Conservation (phyloP, 257 asterid species). For the Plantago ovata region DNA sequence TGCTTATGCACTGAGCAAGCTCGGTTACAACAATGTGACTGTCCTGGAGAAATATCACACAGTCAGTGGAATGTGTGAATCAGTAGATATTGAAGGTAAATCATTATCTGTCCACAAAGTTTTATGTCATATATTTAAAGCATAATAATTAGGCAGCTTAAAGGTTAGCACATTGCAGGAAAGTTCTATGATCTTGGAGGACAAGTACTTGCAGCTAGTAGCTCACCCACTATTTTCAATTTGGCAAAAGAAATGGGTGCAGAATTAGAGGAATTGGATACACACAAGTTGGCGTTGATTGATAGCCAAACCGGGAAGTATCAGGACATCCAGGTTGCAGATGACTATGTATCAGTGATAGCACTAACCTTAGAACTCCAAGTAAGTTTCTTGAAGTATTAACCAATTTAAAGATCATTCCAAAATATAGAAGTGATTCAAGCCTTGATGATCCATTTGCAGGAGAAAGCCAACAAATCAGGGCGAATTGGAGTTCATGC, state of each 20-base stretch:
- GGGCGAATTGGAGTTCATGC: conserved; percentile 71
- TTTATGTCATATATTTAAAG: neutral
- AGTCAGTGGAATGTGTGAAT: conserved; percentile 89
- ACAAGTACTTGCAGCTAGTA: conserved; percentile 82
- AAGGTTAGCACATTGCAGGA: conserved; percentile 36
- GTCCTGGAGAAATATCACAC: conserved; percentile 73
- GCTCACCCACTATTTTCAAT: conserved; percentile 74
- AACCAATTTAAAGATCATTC: neutral
- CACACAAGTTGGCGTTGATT: conserved; percentile 67
- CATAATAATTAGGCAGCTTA: neutral
- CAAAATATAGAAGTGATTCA: neutral
- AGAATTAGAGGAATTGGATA: conserved; percentile 66
- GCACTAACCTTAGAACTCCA: conserved; percentile 72
- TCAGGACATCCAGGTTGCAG: conserved; percentile 65
- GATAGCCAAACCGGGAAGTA: conserved; percentile 65
- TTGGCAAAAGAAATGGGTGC: conserved; percentile 65
- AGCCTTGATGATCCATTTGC: conserved; percentile 6
- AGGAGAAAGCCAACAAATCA: conserved; percentile 72
- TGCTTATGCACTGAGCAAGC: conserved; percentile 62
- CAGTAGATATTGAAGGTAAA: conserved; percentile 69
- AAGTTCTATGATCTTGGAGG: conserved; percentile 82
- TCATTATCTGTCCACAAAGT: neutral
- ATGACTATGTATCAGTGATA: conserved; percentile 73
- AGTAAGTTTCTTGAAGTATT: conserved; percentile 32
- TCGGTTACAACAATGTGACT: conserved; percentile 64